phyloP scores from a whole-genome alignment of 148 eudicot genomes.

The Selenicereus undatus region DNA sequence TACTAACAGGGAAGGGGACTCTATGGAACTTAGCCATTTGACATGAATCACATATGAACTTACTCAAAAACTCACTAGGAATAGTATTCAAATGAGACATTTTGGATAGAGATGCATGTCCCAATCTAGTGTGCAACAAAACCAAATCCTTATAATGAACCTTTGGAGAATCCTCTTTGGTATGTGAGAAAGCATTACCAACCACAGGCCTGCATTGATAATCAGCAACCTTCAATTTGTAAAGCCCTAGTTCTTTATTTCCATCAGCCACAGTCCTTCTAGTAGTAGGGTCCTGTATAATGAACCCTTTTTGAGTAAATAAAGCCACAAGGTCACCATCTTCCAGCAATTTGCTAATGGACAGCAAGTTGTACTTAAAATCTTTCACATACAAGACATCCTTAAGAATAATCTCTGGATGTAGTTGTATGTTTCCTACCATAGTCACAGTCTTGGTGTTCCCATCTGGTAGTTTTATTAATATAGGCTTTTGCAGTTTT shows the following conservation, averaged over 20 bases:
- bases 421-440: not conserved
- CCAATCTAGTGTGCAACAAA: not conserved
- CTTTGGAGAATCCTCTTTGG: too few species aligned
- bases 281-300: not conserved
- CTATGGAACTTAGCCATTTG: not conserved
- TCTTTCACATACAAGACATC: not conserved
- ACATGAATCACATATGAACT: not conserved
- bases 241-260: not conserved
- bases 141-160: not conserved
- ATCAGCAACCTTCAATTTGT: too few species aligned
- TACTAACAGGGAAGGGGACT: not conserved
- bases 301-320: not conserved
- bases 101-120: not conserved
- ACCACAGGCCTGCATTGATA: too few species aligned
- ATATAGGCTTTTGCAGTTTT: not conserved
- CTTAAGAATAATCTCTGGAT: not conserved
- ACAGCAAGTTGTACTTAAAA: too few species aligned
- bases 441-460: not conserved
- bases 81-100: too few species aligned
- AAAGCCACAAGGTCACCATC: not conserved
- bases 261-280: not conserved
- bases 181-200: too few species aligned
- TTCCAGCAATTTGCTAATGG: not conserved
- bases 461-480: not conserved
- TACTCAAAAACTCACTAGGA: too few species aligned